Conservation (phyloP, 768 basidiomycete species). For the Boletus sp. region DNA sequence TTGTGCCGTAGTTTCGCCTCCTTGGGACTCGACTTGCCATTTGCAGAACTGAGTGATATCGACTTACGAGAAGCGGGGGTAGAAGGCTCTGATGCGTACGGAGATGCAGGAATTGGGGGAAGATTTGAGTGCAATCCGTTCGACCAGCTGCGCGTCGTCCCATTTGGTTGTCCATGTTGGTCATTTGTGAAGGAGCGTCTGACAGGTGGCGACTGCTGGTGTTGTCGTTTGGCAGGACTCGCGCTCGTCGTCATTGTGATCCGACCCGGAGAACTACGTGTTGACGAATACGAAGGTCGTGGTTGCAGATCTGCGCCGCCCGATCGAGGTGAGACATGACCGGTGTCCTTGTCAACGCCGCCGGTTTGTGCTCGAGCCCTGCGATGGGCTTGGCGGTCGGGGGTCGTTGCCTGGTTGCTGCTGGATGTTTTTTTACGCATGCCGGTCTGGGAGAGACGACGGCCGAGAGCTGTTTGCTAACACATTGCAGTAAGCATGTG, state of each 20-base stretch:
- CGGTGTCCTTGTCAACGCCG: slow-evolving; percentile 33
- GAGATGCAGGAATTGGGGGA: slow-evolving; percentile 69
- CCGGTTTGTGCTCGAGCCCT: slow-evolving; percentile 38
- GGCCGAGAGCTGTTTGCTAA: slow-evolving; percentile 71
- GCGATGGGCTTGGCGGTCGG: slow-evolving; percentile 35
- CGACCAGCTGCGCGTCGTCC: slow-evolving; percentile 31
- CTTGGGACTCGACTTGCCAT: slow-evolving; percentile 32
- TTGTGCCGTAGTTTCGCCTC: slow-evolving; percentile 34
- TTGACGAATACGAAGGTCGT: slow-evolving; percentile 35
- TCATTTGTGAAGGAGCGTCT: slow-evolving; percentile 35
- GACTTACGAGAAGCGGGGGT: slow-evolving; percentile 54
- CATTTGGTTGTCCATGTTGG: slow-evolving; percentile 26
- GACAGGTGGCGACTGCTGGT: slow-evolving; percentile 24
- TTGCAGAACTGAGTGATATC: slow-evolving; percentile 30
- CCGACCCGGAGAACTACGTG: slow-evolving; percentile 33
- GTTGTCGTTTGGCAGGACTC: slow-evolving; percentile 28
- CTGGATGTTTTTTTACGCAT: slow-evolving; percentile 24
- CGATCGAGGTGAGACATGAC: slow-evolving; percentile 31
- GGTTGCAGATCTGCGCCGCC: slow-evolving; percentile 23
- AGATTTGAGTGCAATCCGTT: slow-evolving; percentile 40
- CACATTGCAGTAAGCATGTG: slow-evolving; percentile 5
- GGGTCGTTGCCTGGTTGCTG: slow-evolving; percentile 13
- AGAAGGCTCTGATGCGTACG: slow-evolving; percentile 61
- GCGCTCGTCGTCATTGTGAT: slow-evolving; percentile 22
- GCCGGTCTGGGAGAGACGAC: slow-evolving; percentile 62